These are phyloP conservation scores for Claviceps sp. DNA, from an alignment of 2,329 filamentous ascomycete species.

Conservation along the genomic window DNA sequence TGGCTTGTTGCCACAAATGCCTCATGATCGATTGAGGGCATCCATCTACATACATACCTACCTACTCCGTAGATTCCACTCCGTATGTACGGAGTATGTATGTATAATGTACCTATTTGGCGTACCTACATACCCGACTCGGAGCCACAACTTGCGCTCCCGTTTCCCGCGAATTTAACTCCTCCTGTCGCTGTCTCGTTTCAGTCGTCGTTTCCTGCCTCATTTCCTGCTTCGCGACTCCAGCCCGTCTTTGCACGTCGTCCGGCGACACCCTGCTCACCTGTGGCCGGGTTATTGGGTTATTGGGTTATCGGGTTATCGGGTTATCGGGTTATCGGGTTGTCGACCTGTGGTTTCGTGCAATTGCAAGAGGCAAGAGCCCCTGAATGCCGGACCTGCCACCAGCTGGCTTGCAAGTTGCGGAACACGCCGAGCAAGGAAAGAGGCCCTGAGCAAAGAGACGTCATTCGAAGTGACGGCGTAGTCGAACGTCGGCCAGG, in stretches of 20 bases:
- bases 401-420: neutral
- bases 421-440: neutral
- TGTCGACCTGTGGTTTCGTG: neutral
- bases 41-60: neutral
- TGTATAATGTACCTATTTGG: neutral
- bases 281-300: too few species aligned
- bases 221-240: neutral
- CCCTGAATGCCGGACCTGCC: neutral
- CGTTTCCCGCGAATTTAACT: neutral
- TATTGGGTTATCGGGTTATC: too few species aligned
- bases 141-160: neutral
- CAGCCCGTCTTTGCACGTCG: neutral
- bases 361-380: neutral
- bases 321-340: too few species aligned
- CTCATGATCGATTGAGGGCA: neutral
- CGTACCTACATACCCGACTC: neutral
- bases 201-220: neutral
- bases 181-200: neutral
- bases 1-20: neutral
- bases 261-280: neutral
- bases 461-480: too few species aligned
- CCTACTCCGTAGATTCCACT: neutral
- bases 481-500: too few species aligned
- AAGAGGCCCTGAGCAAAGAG: neutral
- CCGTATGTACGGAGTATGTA: neutral